These are phyloP conservation scores for Comarum palustre DNA, from an alignment of 306 rosid genomes.

Conservation along the genomic window DNA sequence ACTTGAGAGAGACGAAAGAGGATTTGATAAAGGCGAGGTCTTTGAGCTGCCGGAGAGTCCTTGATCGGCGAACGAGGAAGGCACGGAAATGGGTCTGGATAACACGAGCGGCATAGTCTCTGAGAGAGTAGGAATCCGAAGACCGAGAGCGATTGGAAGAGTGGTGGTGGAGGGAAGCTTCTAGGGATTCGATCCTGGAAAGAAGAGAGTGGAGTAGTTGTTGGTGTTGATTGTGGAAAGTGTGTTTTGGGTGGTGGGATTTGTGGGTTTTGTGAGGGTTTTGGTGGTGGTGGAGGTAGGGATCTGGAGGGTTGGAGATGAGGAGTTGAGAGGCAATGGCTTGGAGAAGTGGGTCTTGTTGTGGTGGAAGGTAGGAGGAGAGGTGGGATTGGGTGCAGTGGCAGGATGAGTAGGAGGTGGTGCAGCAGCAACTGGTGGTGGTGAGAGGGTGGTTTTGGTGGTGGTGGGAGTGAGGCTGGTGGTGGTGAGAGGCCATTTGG, in stretches of 20 bases:
- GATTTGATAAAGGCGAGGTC: slow-evolving; percentile 74
- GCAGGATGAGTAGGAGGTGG: slow-evolving; percentile 32
- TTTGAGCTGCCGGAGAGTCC: slow-evolving; percentile 72
- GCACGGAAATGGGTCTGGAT: slow-evolving; percentile 85
- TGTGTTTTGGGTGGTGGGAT: slow-evolving; percentile 24
- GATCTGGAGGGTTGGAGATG: slow-evolving; percentile 32
- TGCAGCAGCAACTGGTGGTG: slow-evolving; percentile 21
- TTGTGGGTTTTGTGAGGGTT: slow-evolving; percentile 25
- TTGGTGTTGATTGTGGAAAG: not conserved
- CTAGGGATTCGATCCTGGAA: slow-evolving; percentile 77
- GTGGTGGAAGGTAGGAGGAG: slow-evolving; percentile 29
- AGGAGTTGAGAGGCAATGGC: slow-evolving; percentile 46
- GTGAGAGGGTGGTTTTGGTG: slow-evolving; percentile 23
- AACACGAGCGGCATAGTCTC: slow-evolving; percentile 61
- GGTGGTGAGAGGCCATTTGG: slow-evolving; percentile 58
- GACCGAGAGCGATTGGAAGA: slow-evolving; percentile 19
- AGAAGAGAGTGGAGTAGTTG: slow-evolving; percentile 28
- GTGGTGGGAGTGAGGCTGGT: slow-evolving; percentile 29
- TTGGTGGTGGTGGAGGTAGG: slow-evolving; percentile 20
- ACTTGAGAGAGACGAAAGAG: slow-evolving; percentile 47
- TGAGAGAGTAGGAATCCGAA: slow-evolving; percentile 42
- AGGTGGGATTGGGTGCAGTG: slow-evolving; percentile 33
- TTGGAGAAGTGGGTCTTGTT: slow-evolving; percentile 54
- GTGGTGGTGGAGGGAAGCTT: slow-evolving; percentile 52
- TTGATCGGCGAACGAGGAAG: slow-evolving; percentile 81